phyloP scores from a whole-genome alignment of 2,329 filamentous ascomycete genomes.

The Aspergillus uvarum region DNA sequence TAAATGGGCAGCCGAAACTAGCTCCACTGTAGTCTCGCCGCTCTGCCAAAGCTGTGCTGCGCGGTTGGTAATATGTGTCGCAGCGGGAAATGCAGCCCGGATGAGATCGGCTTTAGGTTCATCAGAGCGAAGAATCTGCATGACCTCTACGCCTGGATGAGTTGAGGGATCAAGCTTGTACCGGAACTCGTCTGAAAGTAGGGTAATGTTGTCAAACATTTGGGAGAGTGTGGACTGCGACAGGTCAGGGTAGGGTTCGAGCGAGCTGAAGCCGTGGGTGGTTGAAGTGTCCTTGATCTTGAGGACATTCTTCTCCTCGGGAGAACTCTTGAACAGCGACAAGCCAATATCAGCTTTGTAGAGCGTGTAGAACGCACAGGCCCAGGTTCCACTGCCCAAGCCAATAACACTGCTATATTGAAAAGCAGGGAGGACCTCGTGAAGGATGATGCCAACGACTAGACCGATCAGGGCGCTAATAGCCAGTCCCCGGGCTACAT shows the following conservation, averaged over 20 bases:
- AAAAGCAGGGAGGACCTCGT: slow-evolving; percentile 39
- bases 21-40: slow-evolving; percentile 15
- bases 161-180: slow-evolving; percentile 41
- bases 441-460: slow-evolving; percentile 46
- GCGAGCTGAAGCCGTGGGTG: slow-evolving; percentile 23
- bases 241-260: slow-evolving; percentile 20
- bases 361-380: slow-evolving; percentile 50
- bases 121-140: slow-evolving; percentile 40
- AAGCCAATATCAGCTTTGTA: slow-evolving; percentile 49
- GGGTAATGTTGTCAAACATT: slow-evolving; percentile 17
- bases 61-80: slow-evolving; percentile 30
- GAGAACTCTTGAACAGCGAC: slow-evolving; percentile 27
- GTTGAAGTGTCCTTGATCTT: neutral
- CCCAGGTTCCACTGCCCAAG: slow-evolving; percentile 52
- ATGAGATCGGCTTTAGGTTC: slow-evolving; percentile 19
- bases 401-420: slow-evolving; percentile 50
- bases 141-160: slow-evolving; percentile 47
- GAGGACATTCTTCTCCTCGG: neutral
- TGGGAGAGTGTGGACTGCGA: slow-evolving; percentile 12
- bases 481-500: slow-evolving; percentile 29
- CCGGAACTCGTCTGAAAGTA: slow-evolving; percentile 40
- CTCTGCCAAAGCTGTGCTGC: slow-evolving; percentile 34
- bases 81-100: slow-evolving; percentile 47
- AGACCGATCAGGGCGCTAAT: slow-evolving; percentile 47
- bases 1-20: slow-evolving; percentile 15